Evolutionary conservation across 805 yeast species (phyloP), one percentile per base, ranked within the genome.

Genomic region (Zygoascus flipseniorum): DNA sequence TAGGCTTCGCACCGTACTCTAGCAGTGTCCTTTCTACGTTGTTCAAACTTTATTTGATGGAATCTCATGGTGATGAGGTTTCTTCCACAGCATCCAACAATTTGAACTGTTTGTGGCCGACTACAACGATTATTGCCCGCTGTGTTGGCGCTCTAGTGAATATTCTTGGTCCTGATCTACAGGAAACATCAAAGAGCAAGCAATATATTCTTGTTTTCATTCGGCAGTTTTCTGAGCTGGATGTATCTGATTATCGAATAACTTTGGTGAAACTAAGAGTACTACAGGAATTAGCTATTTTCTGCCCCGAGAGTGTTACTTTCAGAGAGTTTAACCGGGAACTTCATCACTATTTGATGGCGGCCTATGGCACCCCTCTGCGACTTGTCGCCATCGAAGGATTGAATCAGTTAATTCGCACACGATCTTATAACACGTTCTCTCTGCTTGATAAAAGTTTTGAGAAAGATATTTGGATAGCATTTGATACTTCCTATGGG

Each of bases 391-490:
- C 84, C 1, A 75, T 81, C 50, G 76, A 72, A 35, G 76, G 86
- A n/a, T 72, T 83, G 52, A 75, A 73, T 31, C 86, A 85, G 60
- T 61, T 85, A 31, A 71, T 81, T 35, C 80, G 80, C 57, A 73
- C 81, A 0, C 77, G 80, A 1, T 76, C 77, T n/a, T 70, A 72
- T 16, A 63, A 70, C 19, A 62, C 77, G 1, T 73, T 83, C 53
- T 63, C 69, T 1, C 53, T 65, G 9, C 62, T 70, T 0, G 71
- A 70, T 1, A 65, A 69, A 13, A 75, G 74, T 1, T 63, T 82
- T 6, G 81, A 81, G 43, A 75, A 71, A 44, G 70, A 78, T 28
- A 68, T 84, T 6, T 87, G 93, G 93, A 70, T 80, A 8, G 79
- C 73, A 37, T 76, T 71, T 57, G 81, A 75, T 69, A 69, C 63